A percentile compares a stretch with the other conserved stretches of the same genome.
Conservation (phyloP, 495 filamentous ascomycete species). For the Daldinia concentrica region DNA sequence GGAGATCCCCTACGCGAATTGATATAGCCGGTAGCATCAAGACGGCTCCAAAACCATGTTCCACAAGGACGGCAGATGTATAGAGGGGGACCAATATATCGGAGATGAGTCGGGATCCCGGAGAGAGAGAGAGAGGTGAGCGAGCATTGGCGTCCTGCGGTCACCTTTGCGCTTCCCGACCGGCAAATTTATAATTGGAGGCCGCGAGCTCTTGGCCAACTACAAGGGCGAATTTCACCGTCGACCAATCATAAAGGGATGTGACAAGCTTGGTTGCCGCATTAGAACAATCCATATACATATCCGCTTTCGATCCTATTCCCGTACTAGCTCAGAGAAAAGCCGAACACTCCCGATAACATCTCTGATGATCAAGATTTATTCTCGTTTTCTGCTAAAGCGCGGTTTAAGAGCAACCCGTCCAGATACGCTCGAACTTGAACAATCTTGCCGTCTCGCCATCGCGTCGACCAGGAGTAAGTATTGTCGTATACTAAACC, state of each 20-base stretch:
- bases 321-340: not conserved
- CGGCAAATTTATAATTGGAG: constrained; percentile 39
- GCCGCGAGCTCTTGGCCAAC: constrained; percentile 17
- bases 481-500: constrained; percentile 9
- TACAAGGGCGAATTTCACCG: not conserved
- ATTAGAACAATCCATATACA: too few species aligned
- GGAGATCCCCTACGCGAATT: constrained; percentile 8
- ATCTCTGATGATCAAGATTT: not conserved
- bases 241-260: constrained; percentile 12
- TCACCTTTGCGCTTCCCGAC: constrained; percentile 20
- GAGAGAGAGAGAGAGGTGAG: constrained; percentile 1
- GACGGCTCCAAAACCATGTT: constrained; percentile 16
- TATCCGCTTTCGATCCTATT: not conserved
- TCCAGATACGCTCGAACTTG: constrained; percentile 20
- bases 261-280: not conserved
- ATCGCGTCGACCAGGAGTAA: constrained; percentile 21
- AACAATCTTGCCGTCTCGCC: constrained; percentile 21
- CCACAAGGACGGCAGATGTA: constrained; percentile 30
- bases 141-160: constrained; percentile 5
- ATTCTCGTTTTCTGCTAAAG: constrained; percentile 3
- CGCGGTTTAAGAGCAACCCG: constrained; percentile 14
- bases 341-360: not conserved
- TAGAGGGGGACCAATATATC: constrained; percentile 2
- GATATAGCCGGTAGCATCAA: constrained; percentile 35
- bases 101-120: constrained; percentile 33